These are phyloP conservation scores for Cystobasidium onofrii DNA, from an alignment of 768 basidiomycete species.

Conservation along the genomic window DNA sequence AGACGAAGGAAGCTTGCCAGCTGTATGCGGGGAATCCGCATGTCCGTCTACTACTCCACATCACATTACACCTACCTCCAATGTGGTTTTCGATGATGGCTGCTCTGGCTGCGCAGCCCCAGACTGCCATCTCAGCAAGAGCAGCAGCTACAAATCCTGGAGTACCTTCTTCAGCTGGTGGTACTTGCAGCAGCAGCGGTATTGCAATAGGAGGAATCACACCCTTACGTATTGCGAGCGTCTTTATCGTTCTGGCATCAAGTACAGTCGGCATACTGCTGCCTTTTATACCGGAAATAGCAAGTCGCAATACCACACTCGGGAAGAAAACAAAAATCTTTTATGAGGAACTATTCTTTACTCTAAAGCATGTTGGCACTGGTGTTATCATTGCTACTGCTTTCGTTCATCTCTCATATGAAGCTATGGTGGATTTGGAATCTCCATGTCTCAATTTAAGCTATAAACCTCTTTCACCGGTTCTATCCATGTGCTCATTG, in stretches of 20 bases:
- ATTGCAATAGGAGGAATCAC: too few relatives aligned
- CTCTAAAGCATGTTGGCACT: neutral
- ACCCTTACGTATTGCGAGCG: too few relatives aligned
- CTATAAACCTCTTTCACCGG: neutral
- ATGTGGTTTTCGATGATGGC: too few relatives aligned
- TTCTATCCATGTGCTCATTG: neutral
- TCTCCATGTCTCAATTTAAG: neutral
- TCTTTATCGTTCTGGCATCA: neutral
- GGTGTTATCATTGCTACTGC: conserved; percentile 1
- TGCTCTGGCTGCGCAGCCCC: too few relatives aligned
- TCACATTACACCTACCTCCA: too few relatives aligned
- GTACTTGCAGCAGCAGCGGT: too few relatives aligned
- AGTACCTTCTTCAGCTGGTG: too few relatives aligned
- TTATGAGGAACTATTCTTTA: neutral
- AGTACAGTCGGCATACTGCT: neutral
- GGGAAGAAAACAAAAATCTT: neutral
- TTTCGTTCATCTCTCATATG: conserved; percentile 1
- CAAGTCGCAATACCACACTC: neutral
- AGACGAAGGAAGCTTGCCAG: too few relatives aligned
- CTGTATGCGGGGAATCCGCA: too few relatives aligned
- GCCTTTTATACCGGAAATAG: neutral
- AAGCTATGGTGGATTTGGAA: neutral
- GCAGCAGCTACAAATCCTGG: too few relatives aligned
- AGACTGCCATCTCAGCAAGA: too few relatives aligned
- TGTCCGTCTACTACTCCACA: too few relatives aligned